A percentile compares a stretch with the other conserved stretches of the same genome.
These are phyloP conservation scores for Cercospora janseana DNA, from an alignment of 2,329 filamentous ascomycete genomes.

Conservation along the genomic window DNA sequence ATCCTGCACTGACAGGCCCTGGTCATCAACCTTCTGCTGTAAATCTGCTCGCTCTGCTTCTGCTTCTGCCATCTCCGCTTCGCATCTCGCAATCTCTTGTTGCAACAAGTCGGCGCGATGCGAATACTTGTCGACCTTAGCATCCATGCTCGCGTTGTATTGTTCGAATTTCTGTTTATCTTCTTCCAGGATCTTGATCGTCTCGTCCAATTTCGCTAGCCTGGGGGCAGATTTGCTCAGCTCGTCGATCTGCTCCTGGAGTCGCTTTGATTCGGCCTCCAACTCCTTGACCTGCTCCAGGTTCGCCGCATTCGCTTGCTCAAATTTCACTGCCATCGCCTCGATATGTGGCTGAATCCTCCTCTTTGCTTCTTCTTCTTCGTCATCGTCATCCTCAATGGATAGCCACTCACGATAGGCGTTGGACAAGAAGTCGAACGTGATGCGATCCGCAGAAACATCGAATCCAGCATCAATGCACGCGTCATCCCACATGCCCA, in stretches of 20 bases:
- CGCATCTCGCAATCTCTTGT: slow-evolving; percentile 77
- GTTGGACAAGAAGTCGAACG: slow-evolving; percentile 85
- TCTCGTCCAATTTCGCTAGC: slow-evolving; percentile 77
- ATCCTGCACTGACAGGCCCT: slow-evolving; percentile 95
- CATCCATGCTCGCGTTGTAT: slow-evolving; percentile 81
- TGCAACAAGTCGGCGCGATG: slow-evolving; percentile 77
- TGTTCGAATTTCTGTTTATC: slow-evolving; percentile 94
- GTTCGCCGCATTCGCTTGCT: slow-evolving; percentile 79
- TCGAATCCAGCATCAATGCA: slow-evolving; percentile 86
- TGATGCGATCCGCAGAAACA: slow-evolving; percentile 84
- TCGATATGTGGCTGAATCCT: slow-evolving; percentile 80
- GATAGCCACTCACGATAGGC: slow-evolving; percentile 93
- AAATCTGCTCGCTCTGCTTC: slow-evolving; percentile 78
- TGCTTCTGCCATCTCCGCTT: slow-evolving; percentile 70
- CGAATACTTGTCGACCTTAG: slow-evolving; percentile 86
- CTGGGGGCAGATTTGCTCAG: slow-evolving; percentile 83
- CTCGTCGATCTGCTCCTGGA: slow-evolving; percentile 84
- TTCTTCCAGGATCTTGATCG: slow-evolving; percentile 90
- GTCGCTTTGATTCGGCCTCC: slow-evolving; percentile 77
- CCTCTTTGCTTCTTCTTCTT: slow-evolving; percentile 76
- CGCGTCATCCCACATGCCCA: slow-evolving; percentile 81
- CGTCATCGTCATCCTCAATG: slow-evolving; percentile 73
- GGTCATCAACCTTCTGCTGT: slow-evolving; percentile 83
- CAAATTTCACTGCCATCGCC: slow-evolving; percentile 83
- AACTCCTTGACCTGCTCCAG: slow-evolving; percentile 78